Base-by-base conservation (phyloP, 2,329 filamentous ascomycete species). In the Fusarium aywerte region DNA sequence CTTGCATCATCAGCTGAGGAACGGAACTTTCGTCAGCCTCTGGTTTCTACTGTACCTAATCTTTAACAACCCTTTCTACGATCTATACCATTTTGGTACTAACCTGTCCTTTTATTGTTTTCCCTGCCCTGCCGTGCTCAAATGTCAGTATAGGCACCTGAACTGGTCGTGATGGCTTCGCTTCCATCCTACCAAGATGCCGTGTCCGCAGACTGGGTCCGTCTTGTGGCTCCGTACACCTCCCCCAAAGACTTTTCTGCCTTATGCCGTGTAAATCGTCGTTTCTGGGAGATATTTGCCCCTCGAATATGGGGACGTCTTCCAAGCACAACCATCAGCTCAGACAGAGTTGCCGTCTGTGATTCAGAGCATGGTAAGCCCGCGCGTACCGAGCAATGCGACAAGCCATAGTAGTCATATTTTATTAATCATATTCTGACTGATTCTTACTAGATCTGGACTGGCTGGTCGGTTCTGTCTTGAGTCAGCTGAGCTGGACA, bases 131-230 rank as follows among this genome's bases (percentile, higher is more conserved):
- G 21, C 36, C 20, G 15, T 27, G 32, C 21, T 16, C 45, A 12
- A 36, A 49, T 49, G 45, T 36, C 31, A 49, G 32, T 49, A 16
- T 49, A 38, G 33, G 21, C 21, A 27, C 18, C 36, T 36, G 16
- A n/a, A 31, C 51, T 35, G 27, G 33, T 35, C 38, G 62, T 18
- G 57, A 78, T 78, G 77, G 44, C 67, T 38, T 63, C 71, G 12
- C 80, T 83, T n/a, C 85, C 86, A 2, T 85, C 85, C 0, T 88
- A 88, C 72, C 76, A 80, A 49, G 81, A 87, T 59, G 85, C 86
- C 51, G 70, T 77, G 9, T 75, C 72, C 11, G 71, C 73, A 21
- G 81, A 87, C 77, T 87, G 85, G 83, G 77, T 87, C 16, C 74
- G 74, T 29, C 64, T 87, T 5, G 81, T 81, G 13, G 82, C 80